A percentile compares a stretch with the other conserved stretches of the same genome.
Conservation (phyloP, 1,284 basidiomycete species). For the Anthracocystis walkeri region DNA sequence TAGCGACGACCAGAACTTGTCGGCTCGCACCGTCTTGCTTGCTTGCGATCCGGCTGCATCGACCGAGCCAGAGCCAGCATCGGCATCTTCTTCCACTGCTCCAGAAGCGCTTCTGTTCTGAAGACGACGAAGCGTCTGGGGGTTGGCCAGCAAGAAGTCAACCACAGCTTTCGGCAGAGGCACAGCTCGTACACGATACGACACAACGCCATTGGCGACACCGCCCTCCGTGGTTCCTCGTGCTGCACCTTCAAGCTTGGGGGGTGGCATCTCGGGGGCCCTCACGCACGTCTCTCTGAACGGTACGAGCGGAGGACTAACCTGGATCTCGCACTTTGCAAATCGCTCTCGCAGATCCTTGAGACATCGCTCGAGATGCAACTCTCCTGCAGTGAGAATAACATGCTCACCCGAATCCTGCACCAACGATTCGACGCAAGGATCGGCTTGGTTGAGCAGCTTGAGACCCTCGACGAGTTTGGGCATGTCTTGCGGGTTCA, state of each 20-base stretch:
- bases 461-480: conserved; percentile 89
- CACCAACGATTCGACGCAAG: conserved; percentile 95
- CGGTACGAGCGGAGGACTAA: conserved; percentile 94
- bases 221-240: conserved; percentile 83
- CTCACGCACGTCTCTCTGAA: conserved; percentile 92
- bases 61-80: conserved; percentile 14
- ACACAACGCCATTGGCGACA: conserved; percentile 79
- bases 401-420: conserved; percentile 98
- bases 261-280: conserved; percentile 82
- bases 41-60: conserved; percentile 42
- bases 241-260: conserved; percentile 79
- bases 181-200: conserved; percentile 83
- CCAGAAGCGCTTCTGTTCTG: conserved; percentile 60
- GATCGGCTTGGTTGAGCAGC: conserved; percentile 92
- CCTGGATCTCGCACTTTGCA: conserved; percentile 90
- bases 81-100: conserved; percentile 27
- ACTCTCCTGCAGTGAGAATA: conserved; percentile 93
- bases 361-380: conserved; percentile 96
- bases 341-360: conserved; percentile 95
- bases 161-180: conserved; percentile 80
- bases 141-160: conserved; percentile 82
- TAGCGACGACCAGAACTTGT: conserved; percentile 84
- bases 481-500: conserved; percentile 85
- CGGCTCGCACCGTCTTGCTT: conserved; percentile 51
- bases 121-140: conserved; percentile 71